Conservation (phyloP, 768 basidiomycete genomes). For the Cyathus striatus region DNA sequence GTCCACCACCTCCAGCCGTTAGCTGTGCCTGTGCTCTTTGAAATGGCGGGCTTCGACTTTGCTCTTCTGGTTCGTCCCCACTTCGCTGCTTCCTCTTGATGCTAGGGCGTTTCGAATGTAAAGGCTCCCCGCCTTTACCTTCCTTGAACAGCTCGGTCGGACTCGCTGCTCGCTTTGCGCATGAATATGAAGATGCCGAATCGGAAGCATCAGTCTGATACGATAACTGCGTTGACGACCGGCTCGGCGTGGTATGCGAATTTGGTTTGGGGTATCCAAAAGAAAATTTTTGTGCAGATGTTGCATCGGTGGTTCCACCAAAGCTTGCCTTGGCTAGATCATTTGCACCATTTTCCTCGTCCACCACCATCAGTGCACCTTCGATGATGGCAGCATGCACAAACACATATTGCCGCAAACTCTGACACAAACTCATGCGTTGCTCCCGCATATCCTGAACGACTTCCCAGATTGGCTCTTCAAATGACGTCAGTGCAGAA, state of each 20-base stretch:
- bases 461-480: slow-evolving; percentile 76
- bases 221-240: too few relatives aligned
- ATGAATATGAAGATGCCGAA: slow-evolving; percentile 26
- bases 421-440: slow-evolving; percentile 95
- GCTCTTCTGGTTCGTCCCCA: slow-evolving; percentile 12
- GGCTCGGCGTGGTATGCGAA: too few relatives aligned
- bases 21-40: neutral
- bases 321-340: neutral
- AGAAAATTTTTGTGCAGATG: neutral
- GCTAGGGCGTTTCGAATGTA: slow-evolving; percentile 63
- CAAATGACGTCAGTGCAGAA: slow-evolving; percentile 52
- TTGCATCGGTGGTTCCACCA: neutral
- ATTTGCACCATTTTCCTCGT: slow-evolving; percentile 52
- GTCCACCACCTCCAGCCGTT: neutral
- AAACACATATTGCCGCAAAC: slow-evolving; percentile 90
- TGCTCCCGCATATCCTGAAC: slow-evolving; percentile 95
- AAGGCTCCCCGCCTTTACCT: slow-evolving; percentile 49
- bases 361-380: slow-evolving; percentile 71
- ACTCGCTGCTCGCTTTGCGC: slow-evolving; percentile 63
- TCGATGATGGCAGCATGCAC: slow-evolving; percentile 84
- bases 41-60: slow-evolving; percentile 1
- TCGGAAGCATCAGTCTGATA: slow-evolving; percentile 6
- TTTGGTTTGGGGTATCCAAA: slow-evolving; percentile 1
- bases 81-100: slow-evolving; percentile 41
- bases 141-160: slow-evolving; percentile 67